phyloP scores from a whole-genome alignment of 2,329 filamentous ascomycete species.

The Aspergillus sp. region DNA sequence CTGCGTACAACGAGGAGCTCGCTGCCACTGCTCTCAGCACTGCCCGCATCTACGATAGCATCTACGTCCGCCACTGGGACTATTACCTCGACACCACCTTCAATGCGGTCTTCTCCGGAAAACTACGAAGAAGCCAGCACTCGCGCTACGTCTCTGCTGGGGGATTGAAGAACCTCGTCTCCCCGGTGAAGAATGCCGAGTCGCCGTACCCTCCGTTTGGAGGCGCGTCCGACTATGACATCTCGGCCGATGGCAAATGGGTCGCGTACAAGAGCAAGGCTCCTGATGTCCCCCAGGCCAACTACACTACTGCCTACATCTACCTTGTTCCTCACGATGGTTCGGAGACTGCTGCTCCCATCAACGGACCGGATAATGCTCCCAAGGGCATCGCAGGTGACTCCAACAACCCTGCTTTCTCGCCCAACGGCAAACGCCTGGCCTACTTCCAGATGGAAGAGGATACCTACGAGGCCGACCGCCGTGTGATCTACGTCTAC shows the following conservation, averaged over 20 bases:
- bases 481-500: conserved; percentile 50
- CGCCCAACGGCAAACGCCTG: conserved; percentile 66
- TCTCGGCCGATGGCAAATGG: conserved; percentile 41
- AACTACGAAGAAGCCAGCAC: conserved; percentile 44
- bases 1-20: conserved; percentile 65
- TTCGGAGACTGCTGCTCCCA: conserved; percentile 53
- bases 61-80: conserved; percentile 85
- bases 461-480: conserved; percentile 78
- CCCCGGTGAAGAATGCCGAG: conserved; percentile 45
- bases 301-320: conserved; percentile 78
- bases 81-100: conserved; percentile 68
- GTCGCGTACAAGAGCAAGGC: conserved; percentile 46
- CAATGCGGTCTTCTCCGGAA: conserved; percentile 72
- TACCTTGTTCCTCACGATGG: conserved; percentile 68
- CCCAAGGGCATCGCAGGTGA: conserved; percentile 58
- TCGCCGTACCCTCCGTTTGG: conserved; percentile 65
- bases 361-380: conserved; percentile 41
- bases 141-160: conserved; percentile 46
- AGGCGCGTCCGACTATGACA: conserved; percentile 76
- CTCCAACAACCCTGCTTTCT: conserved; percentile 69
- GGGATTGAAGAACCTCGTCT: conserved; percentile 53
- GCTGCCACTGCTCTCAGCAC: conserved; percentile 61
- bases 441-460: conserved; percentile 78
- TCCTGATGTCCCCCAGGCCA: conserved; percentile 42
- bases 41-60: conserved; percentile 69